A percentile compares a stretch with the other conserved stretches of the same genome.
phyloP scores from a whole-genome alignment of 2,329 filamentous ascomycete genomes.

The Macrophomina tecta region DNA sequence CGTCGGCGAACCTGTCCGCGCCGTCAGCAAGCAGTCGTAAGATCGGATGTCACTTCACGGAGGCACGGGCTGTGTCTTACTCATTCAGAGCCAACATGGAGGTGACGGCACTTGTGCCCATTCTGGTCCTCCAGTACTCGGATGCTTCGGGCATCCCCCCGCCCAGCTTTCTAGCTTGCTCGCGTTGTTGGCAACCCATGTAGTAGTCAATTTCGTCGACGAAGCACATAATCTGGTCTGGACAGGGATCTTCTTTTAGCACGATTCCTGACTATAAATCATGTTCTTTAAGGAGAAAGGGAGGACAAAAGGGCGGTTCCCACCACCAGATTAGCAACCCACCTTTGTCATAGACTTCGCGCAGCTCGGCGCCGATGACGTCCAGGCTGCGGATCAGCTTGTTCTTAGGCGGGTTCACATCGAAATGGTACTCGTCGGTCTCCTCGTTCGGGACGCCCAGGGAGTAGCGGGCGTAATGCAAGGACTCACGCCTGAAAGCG shows the following conservation, averaged over 20 bases:
- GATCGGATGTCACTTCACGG: neutral
- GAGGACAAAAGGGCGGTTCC: too few species aligned
- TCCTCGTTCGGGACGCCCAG: neutral
- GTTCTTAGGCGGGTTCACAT: neutral
- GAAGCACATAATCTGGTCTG: neutral
- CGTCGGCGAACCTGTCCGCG: neutral
- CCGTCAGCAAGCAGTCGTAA: neutral
- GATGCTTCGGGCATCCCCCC: neutral
- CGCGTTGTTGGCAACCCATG: neutral
- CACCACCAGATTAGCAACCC: too few species aligned
- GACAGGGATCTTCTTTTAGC: neutral
- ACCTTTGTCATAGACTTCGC: neutral
- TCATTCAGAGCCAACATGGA: slow-evolving; percentile 1
- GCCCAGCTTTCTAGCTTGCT: neutral
- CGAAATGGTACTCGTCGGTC: neutral
- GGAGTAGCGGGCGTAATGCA: neutral
- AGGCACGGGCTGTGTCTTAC: neutral
- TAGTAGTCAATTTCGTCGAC: slow-evolving; percentile 1
- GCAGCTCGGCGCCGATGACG: neutral
- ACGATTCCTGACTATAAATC: too few species aligned
- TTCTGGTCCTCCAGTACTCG: neutral
- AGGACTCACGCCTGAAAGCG: neutral
- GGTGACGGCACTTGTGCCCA: neutral
- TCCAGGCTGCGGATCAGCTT: neutral
- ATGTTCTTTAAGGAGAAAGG: too few species aligned